These are phyloP conservation scores for Hansenula lynferdii DNA, from an alignment of 1,139 yeast species.

Conservation along the genomic window DNA sequence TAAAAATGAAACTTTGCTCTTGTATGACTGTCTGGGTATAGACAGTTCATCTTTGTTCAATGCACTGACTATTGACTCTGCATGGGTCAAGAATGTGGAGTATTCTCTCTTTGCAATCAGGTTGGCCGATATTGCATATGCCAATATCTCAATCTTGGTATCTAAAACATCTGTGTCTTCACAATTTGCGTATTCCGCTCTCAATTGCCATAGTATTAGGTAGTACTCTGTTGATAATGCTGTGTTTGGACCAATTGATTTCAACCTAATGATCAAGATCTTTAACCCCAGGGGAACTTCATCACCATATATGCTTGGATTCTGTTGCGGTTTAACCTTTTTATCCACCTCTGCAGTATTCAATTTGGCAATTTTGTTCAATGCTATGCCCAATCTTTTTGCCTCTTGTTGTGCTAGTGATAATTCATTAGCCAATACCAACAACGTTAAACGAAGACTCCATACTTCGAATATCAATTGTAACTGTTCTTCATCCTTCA, in stretches of 20 bases:
- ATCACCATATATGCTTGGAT: constrained; percentile 8
- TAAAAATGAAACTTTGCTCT: constrained; percentile 9
- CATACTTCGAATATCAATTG: constrained; percentile 20
- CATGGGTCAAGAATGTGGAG: constrained; percentile 23
- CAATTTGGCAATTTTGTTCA: constrained; percentile 7
- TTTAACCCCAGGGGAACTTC: constrained; percentile 15
- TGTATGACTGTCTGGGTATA: constrained; percentile 2
- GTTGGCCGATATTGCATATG: constrained; percentile 24
- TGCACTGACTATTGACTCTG: constrained; percentile 11
- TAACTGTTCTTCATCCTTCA: neutral
- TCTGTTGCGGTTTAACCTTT: neutral
- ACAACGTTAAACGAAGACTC: constrained; percentile 27
- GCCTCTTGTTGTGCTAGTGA: constrained; percentile 23
- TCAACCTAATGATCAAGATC: constrained; percentile 20
- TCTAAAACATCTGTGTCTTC: neutral
- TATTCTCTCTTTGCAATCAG: constrained; percentile 30
- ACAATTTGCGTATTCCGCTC: constrained; percentile 10
- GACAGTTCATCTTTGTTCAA: no score
- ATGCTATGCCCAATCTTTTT: constrained; percentile 14
- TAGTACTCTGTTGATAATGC: constrained; percentile 24
- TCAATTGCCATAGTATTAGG: constrained; percentile 21
- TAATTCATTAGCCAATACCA: constrained; percentile 24
- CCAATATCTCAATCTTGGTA: constrained; percentile 8
- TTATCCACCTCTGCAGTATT: neutral
- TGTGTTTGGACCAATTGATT: constrained; percentile 25